These are phyloP conservation scores for Ustilago cynodontis DNA, from an alignment of 1,284 basidiomycete species.

Conservation along the genomic window DNA sequence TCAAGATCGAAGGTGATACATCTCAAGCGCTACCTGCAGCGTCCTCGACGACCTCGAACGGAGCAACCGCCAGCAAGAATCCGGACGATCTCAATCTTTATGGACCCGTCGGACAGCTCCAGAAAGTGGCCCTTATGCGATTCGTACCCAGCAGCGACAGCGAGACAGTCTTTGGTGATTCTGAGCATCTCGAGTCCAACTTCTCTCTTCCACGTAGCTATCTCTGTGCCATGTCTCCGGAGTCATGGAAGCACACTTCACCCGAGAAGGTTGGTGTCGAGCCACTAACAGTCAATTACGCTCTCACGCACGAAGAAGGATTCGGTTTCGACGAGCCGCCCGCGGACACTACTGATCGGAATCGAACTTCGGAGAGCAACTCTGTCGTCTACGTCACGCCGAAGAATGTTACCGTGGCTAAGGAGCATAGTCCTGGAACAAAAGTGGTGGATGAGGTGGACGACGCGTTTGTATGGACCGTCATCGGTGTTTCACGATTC, in stretches of 20 bases:
- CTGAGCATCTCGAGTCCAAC: slow-evolving; percentile 51
- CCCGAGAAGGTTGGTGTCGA: slow-evolving; percentile 25
- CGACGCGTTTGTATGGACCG: slow-evolving; percentile 94
- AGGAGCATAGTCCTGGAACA: slow-evolving; percentile 76
- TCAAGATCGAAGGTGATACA: slow-evolving; percentile 39
- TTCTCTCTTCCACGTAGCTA: slow-evolving; percentile 50
- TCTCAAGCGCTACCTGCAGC: background rate
- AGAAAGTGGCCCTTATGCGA: slow-evolving; percentile 90
- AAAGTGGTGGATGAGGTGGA: slow-evolving; percentile 84
- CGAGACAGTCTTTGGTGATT: slow-evolving; percentile 44
- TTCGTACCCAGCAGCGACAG: slow-evolving; percentile 70
- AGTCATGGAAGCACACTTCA: slow-evolving; percentile 23
- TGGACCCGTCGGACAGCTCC: slow-evolving; percentile 93
- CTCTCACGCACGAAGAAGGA: slow-evolving; percentile 82
- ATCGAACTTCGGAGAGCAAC: slow-evolving; percentile 79
- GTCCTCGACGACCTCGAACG: slow-evolving; percentile 4
- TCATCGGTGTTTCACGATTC: slow-evolving; percentile 92
- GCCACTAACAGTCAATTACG: slow-evolving; percentile 73
- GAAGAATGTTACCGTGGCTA: slow-evolving; percentile 79
- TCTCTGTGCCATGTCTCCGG: slow-evolving; percentile 33
- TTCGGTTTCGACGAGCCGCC: slow-evolving; percentile 75
- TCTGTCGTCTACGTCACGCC: slow-evolving; percentile 82
- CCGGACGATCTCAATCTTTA: slow-evolving; percentile 71
- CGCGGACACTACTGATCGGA: slow-evolving; percentile 18
- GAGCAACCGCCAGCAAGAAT: slow-evolving; percentile 4